Evolutionary conservation across 2,329 filamentous ascomycete species (phyloP).

Genomic region (Verticillium tricorpus): DNA sequence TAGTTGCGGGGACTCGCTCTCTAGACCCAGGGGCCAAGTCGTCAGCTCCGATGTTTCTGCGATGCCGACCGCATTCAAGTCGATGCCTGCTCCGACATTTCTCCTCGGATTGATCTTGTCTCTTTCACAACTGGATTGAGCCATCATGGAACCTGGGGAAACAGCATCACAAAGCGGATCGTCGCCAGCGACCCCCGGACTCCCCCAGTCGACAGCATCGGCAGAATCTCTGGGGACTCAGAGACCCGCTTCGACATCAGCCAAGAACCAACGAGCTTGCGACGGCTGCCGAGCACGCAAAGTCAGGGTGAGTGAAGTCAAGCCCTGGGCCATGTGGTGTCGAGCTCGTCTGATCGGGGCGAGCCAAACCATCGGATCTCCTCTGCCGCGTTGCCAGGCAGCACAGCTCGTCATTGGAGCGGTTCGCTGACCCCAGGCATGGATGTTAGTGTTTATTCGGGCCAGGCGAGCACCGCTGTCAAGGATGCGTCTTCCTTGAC

Average conservation of each 20-base stretch:
- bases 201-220: background rate
- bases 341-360: background rate
- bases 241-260: conserved; percentile 2
- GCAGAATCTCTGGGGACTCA: background rate
- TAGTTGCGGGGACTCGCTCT: background rate
- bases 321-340: background rate
- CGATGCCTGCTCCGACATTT: conserved; percentile 6
- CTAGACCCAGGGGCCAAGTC: background rate
- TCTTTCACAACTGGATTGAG: background rate
- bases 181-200: background rate
- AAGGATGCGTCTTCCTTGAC: conserved; percentile 18
- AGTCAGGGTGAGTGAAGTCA: conserved; percentile 16
- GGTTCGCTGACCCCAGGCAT: background rate
- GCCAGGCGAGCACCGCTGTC: conserved; percentile 10
- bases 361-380: background rate
- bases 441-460: conserved; percentile 14
- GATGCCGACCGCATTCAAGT: background rate
- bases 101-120: conserved; percentile 8
- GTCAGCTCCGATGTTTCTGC: conserved; percentile 9
- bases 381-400: background rate
- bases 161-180: conserved; percentile 5
- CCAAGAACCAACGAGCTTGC: conserved; percentile 22
- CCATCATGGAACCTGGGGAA: background rate
- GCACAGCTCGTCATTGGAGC: background rate
- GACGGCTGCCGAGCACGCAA: conserved; percentile 23